Evolutionary conservation across 306 rosid species (phyloP).

Genomic region (Albizia julibrissin): DNA sequence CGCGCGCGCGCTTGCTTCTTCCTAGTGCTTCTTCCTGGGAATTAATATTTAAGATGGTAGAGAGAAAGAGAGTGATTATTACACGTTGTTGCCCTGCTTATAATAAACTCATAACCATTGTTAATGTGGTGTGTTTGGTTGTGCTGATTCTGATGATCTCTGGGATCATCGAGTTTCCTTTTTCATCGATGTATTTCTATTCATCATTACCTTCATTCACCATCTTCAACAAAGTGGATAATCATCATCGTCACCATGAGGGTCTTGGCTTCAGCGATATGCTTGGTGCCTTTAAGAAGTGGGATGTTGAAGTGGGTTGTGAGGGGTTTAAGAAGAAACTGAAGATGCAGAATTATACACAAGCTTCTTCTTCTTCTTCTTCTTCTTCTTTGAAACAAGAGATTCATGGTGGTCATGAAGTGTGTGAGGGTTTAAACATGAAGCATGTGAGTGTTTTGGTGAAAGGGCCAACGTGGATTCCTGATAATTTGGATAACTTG

Average conservation of each 20-base stretch:
- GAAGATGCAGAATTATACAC: not conserved
- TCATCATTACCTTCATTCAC: conserved; percentile 37
- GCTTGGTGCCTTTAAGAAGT: conserved; percentile 60
- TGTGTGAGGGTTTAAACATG: conserved; percentile 46
- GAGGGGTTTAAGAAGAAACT: conserved; percentile 52
- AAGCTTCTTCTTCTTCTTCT: not conserved
- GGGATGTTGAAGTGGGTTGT: conserved; percentile 86
- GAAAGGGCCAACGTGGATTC: conserved; percentile 96
- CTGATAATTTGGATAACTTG: conserved; percentile 87
- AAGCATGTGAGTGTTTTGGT: conserved; percentile 73
- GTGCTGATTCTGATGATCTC: conserved; percentile 67
- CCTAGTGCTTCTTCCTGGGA: not conserved
- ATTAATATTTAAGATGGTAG: not conserved
- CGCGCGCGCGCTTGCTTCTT: not conserved
- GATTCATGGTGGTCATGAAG: conserved; percentile 25
- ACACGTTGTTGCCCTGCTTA: not conserved
- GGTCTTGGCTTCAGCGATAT: conserved; percentile 52
- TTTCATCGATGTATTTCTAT: conserved; percentile 44
- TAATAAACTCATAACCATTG: conserved; percentile 44
- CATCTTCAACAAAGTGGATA: conserved; percentile 19
- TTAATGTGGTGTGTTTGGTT: conserved; percentile 52
- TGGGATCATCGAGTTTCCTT: conserved; percentile 64
- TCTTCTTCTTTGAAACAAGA: conserved; percentile 45
- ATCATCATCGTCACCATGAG: not conserved
- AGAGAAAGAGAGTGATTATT: not conserved